A percentile compares a stretch with the other conserved stretches of the same genome.
phyloP scores from a whole-genome alignment of 1,284 basidiomycete species.

The Heterobasidion annosum region DNA sequence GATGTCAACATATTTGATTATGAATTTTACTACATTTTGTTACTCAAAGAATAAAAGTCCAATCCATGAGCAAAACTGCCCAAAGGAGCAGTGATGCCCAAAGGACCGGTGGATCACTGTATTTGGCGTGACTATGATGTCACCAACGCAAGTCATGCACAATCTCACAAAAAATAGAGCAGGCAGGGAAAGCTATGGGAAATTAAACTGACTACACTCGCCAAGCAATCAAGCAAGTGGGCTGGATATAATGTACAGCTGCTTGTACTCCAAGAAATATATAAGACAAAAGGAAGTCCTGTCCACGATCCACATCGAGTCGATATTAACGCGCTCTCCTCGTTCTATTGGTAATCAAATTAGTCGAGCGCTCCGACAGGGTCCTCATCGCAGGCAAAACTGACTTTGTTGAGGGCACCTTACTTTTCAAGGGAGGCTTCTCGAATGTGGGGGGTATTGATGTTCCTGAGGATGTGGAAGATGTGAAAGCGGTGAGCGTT shows the following conservation, averaged over 20 bases:
- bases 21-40: no score
- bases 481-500: constrained; percentile 3
- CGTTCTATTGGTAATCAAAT: constrained; percentile 14
- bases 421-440: constrained; percentile 10
- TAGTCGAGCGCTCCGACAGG: constrained; percentile 25
- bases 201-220: no score
- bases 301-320: neutral
- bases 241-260: neutral
- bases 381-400: constrained; percentile 16
- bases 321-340: neutral
- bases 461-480: constrained; percentile 22
- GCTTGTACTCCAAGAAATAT: neutral
- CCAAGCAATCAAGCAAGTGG: no score
- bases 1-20: no score
- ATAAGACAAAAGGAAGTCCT: neutral
- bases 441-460: constrained; percentile 20
- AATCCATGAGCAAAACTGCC: no score
- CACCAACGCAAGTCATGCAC: no score
- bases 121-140: no score
- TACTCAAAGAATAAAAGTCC: no score
- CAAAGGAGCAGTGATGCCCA: no score
- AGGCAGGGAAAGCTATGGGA: no score
- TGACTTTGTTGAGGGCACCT: constrained; percentile 4
- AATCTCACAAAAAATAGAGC: no score
- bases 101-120: no score